Evolutionary conservation across 2,329 filamentous ascomycete species (phyloP), one percentile per base, ranked within the genome.

Genomic region (Bipolaris oryzae): DNA sequence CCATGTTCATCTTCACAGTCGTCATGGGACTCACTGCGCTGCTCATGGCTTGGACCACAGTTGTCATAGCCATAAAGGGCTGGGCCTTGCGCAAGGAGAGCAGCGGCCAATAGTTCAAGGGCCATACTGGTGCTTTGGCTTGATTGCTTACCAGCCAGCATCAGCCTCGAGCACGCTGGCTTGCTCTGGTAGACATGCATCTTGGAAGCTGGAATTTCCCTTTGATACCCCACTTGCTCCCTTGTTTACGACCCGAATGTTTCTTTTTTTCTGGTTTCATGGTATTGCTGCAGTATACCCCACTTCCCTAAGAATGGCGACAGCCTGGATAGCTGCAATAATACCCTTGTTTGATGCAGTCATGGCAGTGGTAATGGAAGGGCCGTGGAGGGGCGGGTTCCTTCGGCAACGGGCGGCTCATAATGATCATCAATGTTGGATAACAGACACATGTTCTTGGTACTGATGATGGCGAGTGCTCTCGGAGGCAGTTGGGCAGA

Each of bases 1-100:
- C 91, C 61, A 97, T 96, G 92, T 95, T 96, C 76, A 86, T 92
- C 59, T 96, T 96, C 77, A 96, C 92, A 0, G 85, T 96, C 33
- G 90, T 87, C 9, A 90, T 96, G 85, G 94, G 93, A 2, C 74
- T 96, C 6, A 90, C 92, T 1, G 89, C 88, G 1, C 81, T 96
- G 48, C 76, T 96, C 49, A 94, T 97, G 90, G 88, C 92, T 0
- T 96, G 91, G 87, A 84, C 89, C 51, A 84, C 96, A 18, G 70
- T 92, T 25, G 80, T 90, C 10, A 85, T 97, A 57, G 89, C 92
- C 23, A 78, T 96, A 72, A 97, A 96, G 77, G 93, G 92, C 23
- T 96, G 92, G 92, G 92, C 91, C 3, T 64, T 74, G 15, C 71
- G 77, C 20, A 76, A 66, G 51, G 78, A 80, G 62, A 67, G 59